These are phyloP conservation scores for Cladobotryum mycophilum DNA, from an alignment of 2,329 filamentous ascomycete species.

Conservation along the genomic window DNA sequence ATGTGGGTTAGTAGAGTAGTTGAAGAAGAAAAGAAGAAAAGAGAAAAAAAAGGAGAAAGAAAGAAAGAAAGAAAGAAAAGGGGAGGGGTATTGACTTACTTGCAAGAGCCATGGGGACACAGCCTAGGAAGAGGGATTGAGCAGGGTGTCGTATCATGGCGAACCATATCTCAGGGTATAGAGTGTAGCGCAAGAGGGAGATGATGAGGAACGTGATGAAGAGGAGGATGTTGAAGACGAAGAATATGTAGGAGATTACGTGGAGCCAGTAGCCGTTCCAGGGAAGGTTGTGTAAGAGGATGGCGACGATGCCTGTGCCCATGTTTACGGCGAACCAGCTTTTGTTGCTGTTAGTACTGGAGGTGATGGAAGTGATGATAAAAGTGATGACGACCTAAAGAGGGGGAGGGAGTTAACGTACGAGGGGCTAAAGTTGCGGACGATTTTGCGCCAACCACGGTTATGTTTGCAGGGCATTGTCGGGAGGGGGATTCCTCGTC, in stretches of 20 bases:
- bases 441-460: constrained; percentile 38
- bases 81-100: constrained; percentile 28
- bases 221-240: constrained; percentile 52
- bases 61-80: background rate
- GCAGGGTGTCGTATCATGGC: constrained; percentile 61
- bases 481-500: background rate
- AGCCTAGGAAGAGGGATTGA: constrained; percentile 63
- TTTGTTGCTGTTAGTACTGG: constrained; percentile 10
- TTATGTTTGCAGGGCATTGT: constrained; percentile 26
- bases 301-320: constrained; percentile 62
- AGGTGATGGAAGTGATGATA: background rate
- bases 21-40: background rate
- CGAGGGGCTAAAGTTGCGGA: constrained; percentile 51
- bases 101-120: constrained; percentile 62
- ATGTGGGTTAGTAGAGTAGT: background rate
- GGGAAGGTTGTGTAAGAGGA: constrained; percentile 56
- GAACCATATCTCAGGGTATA: constrained; percentile 60
- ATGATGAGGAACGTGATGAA: constrained; percentile 50
- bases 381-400: background rate
- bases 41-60: background rate
- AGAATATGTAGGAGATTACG: constrained; percentile 55
- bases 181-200: constrained; percentile 52
- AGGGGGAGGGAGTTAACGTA: constrained; percentile 24
- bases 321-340: constrained; percentile 57
- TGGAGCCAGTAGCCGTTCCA: constrained; percentile 53